Base-by-base conservation (phyloP, 2,329 filamentous ascomycete species). In the Sarocladium oryzae region DNA sequence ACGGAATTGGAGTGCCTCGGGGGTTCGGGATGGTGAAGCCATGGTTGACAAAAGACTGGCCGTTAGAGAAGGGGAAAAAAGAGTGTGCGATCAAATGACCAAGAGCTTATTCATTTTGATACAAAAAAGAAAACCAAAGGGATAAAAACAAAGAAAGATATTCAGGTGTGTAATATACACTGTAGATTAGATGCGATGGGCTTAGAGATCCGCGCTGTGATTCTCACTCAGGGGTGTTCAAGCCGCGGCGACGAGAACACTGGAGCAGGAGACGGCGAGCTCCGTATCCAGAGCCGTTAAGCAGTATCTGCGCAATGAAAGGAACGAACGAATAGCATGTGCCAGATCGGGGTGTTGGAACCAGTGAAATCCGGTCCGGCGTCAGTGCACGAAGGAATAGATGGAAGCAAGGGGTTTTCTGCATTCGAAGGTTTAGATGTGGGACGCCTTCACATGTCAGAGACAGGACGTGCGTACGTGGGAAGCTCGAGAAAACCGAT, bases 1-100 rank as follows among this genome's bases (percentile, higher is more conserved):
- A n/a, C 45, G 49, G 16, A 54, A 43, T 20, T 43, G 15, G 20
- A 54, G 45, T 8, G 32, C 16, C 20, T 28, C 21, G 7, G 30
- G 46, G 46, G 46, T 36, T 4, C 32, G 23, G 13, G 46, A 37
- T 18, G 33, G 2, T 36, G 46, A 36, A 23, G 30, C 33, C 46
- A 49, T 49, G 30, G 28, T n/a, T 28, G 28, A n/a, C 5, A 10
- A 15, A 20, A 9, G 43, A 15, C 10, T 21, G 20, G 43, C 4
- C 10, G 4, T 10, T 41, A 23, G 5, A 48, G 15, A 48, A 15
- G 21, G 10, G 23, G 16, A 21, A 28, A 28, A 30, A 45, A n/a
- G 13, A 15, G 21, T 9, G 16, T 15, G 21, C n/a, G 23, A 45
- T 45, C 37, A 41, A 9, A 24, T 28, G 5, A 16, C 20, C 26